Percentiles rank a stretch among this genome's conserved stretches.
phyloP scores from a whole-genome alignment of 2,329 filamentous ascomycete genomes.

The Blastomyces silverae region DNA sequence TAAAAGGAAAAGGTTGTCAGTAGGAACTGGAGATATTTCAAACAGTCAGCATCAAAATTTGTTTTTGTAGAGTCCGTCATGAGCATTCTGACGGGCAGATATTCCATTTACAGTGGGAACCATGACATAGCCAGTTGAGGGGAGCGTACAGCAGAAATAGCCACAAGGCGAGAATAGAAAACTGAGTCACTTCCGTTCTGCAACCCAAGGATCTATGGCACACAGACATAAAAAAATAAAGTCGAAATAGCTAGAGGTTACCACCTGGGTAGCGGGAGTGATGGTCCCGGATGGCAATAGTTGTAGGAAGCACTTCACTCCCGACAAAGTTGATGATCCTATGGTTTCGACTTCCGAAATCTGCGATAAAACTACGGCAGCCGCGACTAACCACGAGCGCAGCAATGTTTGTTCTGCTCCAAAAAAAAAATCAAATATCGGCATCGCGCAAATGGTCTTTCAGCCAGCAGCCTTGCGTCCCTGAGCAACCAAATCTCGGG shows the following conservation, averaged over 20 bases:
- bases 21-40: background rate
- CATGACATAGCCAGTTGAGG: conserved; percentile 1
- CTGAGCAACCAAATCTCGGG: background rate
- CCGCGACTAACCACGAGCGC: background rate
- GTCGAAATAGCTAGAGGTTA: background rate
- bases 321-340: background rate
- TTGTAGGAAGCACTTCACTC: background rate
- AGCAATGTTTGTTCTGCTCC: too few relatives aligned
- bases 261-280: conserved; percentile 3
- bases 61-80: background rate
- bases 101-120: background rate
- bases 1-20: background rate
- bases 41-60: background rate
- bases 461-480: background rate
- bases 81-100: background rate
- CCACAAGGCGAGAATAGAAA: conserved; percentile 3
- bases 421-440: background rate
- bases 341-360: conserved; percentile 1
- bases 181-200: background rate
- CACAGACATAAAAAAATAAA: background rate
- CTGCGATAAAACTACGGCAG: conserved; percentile 15
- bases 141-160: conserved; percentile 5
- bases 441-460: background rate
- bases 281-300: background rate
- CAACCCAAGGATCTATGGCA: background rate